These are phyloP conservation scores for Exidia glandulosa DNA, from an alignment of 768 basidiomycete species.

Conservation along the genomic window DNA sequence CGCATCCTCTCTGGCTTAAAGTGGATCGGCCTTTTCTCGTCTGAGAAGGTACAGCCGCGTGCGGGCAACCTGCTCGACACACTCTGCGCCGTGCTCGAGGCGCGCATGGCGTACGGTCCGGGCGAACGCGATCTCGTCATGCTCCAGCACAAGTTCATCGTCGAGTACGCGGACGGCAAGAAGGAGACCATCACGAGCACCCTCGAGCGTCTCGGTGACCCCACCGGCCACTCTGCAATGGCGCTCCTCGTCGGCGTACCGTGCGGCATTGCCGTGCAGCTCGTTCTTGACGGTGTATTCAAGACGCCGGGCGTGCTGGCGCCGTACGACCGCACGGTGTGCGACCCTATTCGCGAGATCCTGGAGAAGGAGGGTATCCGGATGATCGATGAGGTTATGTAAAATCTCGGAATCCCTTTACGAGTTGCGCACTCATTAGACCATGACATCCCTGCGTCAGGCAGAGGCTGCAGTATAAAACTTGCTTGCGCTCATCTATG, in stretches of 20 bases:
- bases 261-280: slow-evolving; percentile 86
- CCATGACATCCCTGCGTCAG: no score
- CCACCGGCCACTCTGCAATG: slow-evolving; percentile 80
- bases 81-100: slow-evolving; percentile 82
- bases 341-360: slow-evolving; percentile 55
- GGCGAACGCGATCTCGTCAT: slow-evolving; percentile 94
- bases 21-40: slow-evolving; percentile 90
- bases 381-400: slow-evolving; percentile 58
- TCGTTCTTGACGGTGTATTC: slow-evolving; percentile 80
- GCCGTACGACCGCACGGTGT: slow-evolving; percentile 80
- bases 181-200: slow-evolving; percentile 86
- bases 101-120: slow-evolving; percentile 79
- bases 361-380: slow-evolving; percentile 70
- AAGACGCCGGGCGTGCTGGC: slow-evolving; percentile 68
- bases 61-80: slow-evolving; percentile 82
- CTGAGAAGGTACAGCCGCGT: slow-evolving; percentile 47
- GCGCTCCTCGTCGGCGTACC: slow-evolving; percentile 85
- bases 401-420: no score
- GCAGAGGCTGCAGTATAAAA: no score
- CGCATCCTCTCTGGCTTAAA: slow-evolving; percentile 83
- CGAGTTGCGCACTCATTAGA: no score
- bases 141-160: slow-evolving; percentile 96
- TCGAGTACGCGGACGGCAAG: slow-evolving; percentile 78
- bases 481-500: no score
- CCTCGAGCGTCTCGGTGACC: slow-evolving; percentile 77